These are phyloP conservation scores for Aspergillus sp. DNA, from an alignment of 2,329 filamentous ascomycete species.

Conservation along the genomic window DNA sequence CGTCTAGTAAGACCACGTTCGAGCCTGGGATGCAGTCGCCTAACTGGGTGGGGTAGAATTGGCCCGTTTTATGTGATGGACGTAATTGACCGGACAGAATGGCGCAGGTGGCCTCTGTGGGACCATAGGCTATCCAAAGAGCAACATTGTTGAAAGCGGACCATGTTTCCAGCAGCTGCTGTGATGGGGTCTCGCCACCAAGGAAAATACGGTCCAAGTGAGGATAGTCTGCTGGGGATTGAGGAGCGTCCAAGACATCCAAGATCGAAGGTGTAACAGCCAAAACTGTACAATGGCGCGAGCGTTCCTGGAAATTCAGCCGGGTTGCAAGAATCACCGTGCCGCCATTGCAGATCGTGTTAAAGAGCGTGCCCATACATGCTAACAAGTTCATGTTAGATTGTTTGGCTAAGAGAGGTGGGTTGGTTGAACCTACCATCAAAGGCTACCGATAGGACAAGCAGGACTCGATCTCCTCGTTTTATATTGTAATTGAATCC, in stretches of 20 bases:
- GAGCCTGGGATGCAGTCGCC: not conserved
- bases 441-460: slow-evolving; percentile 19
- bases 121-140: slow-evolving; percentile 11
- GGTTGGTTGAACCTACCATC: slow-evolving; percentile 12
- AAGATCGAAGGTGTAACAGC: slow-evolving; percentile 7
- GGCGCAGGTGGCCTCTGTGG: slow-evolving; percentile 7
- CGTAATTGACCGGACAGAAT: slow-evolving; percentile 7
- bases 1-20: slow-evolving; percentile 8
- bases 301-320: slow-evolving; percentile 1
- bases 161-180: slow-evolving; percentile 5
- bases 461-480: slow-evolving; percentile 7
- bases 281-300: slow-evolving; percentile 2
- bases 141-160: not conserved
- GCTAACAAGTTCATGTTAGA: not conserved
- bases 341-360: slow-evolving; percentile 12
- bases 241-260: slow-evolving; percentile 2
- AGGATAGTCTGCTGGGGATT: slow-evolving; percentile 1
- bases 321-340: slow-evolving; percentile 9
- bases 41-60: slow-evolving; percentile 7
- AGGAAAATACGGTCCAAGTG: slow-evolving; percentile 3
- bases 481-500: slow-evolving; percentile 2
- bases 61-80: slow-evolving; percentile 1
- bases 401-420: not conserved
- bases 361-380: slow-evolving; percentile 10
- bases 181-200: slow-evolving; percentile 8